Evolutionary conservation across 257 asterid species (phyloP).

Genomic region (Solanum etuberosum): DNA sequence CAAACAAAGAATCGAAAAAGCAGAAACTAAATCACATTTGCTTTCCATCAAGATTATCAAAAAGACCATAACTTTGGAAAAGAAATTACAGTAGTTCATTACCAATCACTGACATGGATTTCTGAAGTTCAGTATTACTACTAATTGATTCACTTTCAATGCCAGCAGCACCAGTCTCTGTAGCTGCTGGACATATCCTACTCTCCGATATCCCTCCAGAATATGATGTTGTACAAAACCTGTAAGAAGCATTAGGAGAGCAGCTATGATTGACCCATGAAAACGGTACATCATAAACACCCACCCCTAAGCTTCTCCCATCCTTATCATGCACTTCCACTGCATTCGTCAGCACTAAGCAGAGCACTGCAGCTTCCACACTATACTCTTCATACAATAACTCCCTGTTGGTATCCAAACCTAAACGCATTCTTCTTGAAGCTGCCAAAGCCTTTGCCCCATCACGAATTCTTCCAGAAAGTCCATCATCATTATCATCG

Average conservation of each 20-base stretch:
- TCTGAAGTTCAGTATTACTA: not conserved
- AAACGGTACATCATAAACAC: slow-evolving; percentile 49
- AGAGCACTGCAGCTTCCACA: slow-evolving; percentile 43
- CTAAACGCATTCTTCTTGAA: slow-evolving; percentile 20
- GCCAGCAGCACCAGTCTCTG: not conserved
- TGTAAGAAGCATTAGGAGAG: slow-evolving; percentile 64
- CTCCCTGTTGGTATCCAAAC: not conserved
- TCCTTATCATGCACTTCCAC: slow-evolving; percentile 50
- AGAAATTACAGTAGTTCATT: not conserved
- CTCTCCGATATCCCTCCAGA: not conserved
- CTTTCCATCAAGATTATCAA: not conserved
- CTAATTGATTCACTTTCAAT: not conserved
- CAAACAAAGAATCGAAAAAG: not conserved
- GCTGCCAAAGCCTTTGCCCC: slow-evolving; percentile 32
- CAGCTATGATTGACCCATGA: slow-evolving; percentile 92
- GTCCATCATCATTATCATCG: not conserved
- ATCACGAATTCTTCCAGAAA: slow-evolving; percentile 28
- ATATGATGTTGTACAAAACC: slow-evolving; percentile 16
- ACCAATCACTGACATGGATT: not conserved
- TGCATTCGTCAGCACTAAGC: slow-evolving; percentile 65
- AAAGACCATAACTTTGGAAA: not conserved
- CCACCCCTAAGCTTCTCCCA: slow-evolving; percentile 49
- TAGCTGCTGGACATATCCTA: slow-evolving; percentile 27
- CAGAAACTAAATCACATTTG: not conserved
- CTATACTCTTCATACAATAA: not conserved